A percentile compares a stretch with the other conserved stretches of the same genome.
phyloP scores from a whole-genome alignment of 495 filamentous ascomycete species.

The Penicillium macrosclerotiorum region DNA sequence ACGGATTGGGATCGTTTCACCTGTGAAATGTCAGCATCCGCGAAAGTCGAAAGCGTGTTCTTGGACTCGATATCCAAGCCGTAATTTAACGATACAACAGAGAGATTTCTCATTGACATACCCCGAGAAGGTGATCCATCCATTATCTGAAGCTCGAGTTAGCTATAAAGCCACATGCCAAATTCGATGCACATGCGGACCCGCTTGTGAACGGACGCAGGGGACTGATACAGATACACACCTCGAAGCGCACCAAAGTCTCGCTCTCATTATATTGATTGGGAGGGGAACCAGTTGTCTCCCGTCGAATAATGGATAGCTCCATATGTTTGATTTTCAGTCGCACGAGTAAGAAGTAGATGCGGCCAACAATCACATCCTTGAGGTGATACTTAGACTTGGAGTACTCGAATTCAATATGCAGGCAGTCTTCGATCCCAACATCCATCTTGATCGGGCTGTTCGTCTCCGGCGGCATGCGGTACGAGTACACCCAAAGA shows the following conservation, averaged over 20 bases:
- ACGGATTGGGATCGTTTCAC: conserved; percentile 96
- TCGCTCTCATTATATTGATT: conserved; percentile 99
- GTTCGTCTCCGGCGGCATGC: conserved; percentile 97
- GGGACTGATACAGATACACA: too few relatives aligned
- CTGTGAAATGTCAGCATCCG: conserved; percentile 40
- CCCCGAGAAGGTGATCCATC: conserved; percentile 94
- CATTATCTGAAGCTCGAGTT: conserved; percentile 72
- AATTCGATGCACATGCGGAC: too few relatives aligned
- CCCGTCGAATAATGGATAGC: conserved; percentile 92
- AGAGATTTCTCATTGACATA: conserved; percentile 29
- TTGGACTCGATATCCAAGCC: background rate
- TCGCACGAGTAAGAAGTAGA: conserved; percentile 97
- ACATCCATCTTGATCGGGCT: conserved; percentile 99
- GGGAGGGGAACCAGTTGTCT: conserved; percentile 97
- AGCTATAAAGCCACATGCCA: too few relatives aligned
- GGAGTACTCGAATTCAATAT: conserved; percentile 99
- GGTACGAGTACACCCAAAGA: conserved; percentile 99
- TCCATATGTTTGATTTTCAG: conserved; percentile 99
- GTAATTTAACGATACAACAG: too few relatives aligned
- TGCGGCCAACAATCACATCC: conserved; percentile 97
- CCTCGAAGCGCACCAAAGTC: conserved; percentile 96
- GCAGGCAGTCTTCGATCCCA: conserved; percentile 97
- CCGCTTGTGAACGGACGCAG: too few relatives aligned
- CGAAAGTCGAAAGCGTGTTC: background rate
- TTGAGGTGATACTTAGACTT: conserved; percentile 99